Evolutionary conservation across 768 basidiomycete species (phyloP).

Genomic region (Erythrobasidium yunnanense): DNA sequence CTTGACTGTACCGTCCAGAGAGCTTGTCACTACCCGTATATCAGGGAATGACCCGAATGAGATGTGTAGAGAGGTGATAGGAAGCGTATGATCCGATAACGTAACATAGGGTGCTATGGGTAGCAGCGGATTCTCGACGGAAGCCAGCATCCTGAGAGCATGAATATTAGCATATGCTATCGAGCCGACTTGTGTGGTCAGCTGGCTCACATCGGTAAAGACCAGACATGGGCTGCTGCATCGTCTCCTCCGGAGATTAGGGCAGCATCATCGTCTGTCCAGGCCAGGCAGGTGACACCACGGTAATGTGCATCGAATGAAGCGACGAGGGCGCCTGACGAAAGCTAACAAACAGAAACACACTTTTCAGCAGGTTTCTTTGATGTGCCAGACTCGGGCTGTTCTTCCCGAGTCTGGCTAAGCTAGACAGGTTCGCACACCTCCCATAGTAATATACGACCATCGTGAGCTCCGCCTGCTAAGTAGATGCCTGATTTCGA

Average conservation of each 20-base stretch:
- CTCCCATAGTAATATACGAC: constrained; percentile 94
- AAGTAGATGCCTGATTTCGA: constrained; percentile 65
- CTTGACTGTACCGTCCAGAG: constrained; percentile 81
- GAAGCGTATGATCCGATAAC: constrained; percentile 82
- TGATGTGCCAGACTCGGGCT: too few species aligned
- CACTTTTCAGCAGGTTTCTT: too few species aligned
- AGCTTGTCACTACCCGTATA: constrained; percentile 66
- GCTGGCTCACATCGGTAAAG: constrained; percentile 61
- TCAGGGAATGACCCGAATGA: constrained; percentile 69
- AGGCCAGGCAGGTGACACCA: constrained; percentile 66
- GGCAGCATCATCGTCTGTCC: constrained; percentile 67
- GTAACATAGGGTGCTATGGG: constrained; percentile 61
- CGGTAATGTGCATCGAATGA: constrained; percentile 97
- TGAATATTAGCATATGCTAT: not conserved
- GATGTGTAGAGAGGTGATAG: constrained; percentile 67
- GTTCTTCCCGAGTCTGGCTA: too few species aligned
- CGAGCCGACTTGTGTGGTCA: not conserved
- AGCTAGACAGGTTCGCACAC: too few species aligned
- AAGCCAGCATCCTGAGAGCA: not conserved
- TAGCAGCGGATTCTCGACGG: not conserved
- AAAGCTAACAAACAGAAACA: too few species aligned
- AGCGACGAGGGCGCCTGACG: constrained; percentile 58
- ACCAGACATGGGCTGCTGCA: constrained; percentile 79
- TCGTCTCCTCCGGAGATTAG: constrained; percentile 83
- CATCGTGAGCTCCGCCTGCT: constrained; percentile 76